A percentile compares a stretch with the other conserved stretches of the same genome.
phyloP scores from a whole-genome alignment of 164 flowering plant species.

The Echeveria elegans region DNA sequence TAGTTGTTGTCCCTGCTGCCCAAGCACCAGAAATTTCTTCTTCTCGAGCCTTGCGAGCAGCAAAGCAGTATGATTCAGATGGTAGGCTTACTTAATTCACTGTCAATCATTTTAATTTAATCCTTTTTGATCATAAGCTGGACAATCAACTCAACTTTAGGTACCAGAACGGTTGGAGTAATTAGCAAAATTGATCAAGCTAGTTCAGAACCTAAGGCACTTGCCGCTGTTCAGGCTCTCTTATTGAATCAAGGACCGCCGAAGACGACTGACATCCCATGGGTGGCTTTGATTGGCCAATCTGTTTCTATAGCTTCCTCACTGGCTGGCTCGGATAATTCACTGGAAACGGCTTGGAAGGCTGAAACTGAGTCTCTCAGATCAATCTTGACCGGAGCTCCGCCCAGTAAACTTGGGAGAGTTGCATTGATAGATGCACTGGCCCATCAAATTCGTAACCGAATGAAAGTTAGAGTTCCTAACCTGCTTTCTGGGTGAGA shows the following conservation, averaged over 20 bases:
- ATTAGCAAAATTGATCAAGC: conserved; percentile 80
- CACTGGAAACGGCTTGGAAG: conserved; percentile 93
- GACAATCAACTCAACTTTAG: conserved; percentile 16
- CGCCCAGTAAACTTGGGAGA: conserved; percentile 89
- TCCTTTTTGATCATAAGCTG: not conserved
- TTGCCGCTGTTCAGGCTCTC: conserved; percentile 74
- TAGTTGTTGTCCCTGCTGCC: conserved; percentile 58
- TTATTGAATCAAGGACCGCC: conserved; percentile 61
- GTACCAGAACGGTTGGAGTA: conserved; percentile 67
- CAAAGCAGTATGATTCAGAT: conserved; percentile 60
- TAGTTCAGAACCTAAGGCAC: conserved; percentile 50
- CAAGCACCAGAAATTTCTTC: conserved; percentile 69
- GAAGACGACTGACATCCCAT: conserved; percentile 57
- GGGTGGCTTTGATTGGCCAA: conserved; percentile 80
- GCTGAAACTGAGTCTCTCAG: conserved; percentile 96
- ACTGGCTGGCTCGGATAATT: conserved; percentile 67
- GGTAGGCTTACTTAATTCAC: conserved; percentile 23
- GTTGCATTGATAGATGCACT: conserved; percentile 84
- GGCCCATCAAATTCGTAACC: conserved; percentile 82
- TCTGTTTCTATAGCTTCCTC: conserved; percentile 67
- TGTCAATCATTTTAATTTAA: not conserved
- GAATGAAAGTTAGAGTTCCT: conserved; percentile 94
- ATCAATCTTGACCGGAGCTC: conserved; percentile 81
- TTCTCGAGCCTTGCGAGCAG: conserved; percentile 50
- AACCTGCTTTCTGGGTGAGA: conserved; percentile 87